Conservation (phyloP, 164 flowering plant species). For the Vitis rupestris region DNA sequence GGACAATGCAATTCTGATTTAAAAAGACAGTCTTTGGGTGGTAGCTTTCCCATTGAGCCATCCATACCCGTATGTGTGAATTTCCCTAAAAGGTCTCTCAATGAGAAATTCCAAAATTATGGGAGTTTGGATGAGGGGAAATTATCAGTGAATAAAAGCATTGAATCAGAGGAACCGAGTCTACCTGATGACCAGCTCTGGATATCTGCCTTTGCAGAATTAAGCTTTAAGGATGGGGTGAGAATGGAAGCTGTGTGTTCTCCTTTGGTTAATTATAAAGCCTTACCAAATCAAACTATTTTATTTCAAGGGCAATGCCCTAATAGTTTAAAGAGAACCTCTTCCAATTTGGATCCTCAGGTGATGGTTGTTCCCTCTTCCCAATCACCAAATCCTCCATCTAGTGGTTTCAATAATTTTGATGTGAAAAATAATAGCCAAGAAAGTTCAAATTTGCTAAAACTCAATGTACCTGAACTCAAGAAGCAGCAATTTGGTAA, state of each 20-base stretch:
- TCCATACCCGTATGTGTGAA: constrained; percentile 10
- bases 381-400: constrained; percentile 24
- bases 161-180: constrained; percentile 21
- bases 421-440: constrained; percentile 17
- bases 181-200: constrained; percentile 41
- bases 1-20: constrained; percentile 12
- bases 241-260: constrained; percentile 14
- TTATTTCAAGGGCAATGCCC: constrained; percentile 24
- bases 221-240: constrained; percentile 31
- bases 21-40: constrained; percentile 16
- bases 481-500: constrained; percentile 18
- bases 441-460: constrained; percentile 14
- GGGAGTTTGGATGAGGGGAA: constrained; percentile 22
- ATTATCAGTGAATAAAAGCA: constrained; percentile 11
- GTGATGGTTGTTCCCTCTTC: constrained; percentile 15
- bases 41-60: constrained; percentile 17
- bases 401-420: constrained; percentile 20
- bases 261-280: constrained; percentile 16
- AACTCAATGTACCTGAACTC: constrained; percentile 14
- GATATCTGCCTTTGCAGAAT: constrained; percentile 47
- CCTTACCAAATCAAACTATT: constrained; percentile 17
- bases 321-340: constrained; percentile 16
- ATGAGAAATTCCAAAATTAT: constrained; percentile 27
- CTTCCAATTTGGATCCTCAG: constrained; percentile 7
- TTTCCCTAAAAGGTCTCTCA: constrained; percentile 17